A percentile compares a stretch with the other conserved stretches of the same genome.
These are phyloP conservation scores for Clavispora vitiphila DNA, from an alignment of 805 yeast species.

Conservation along the genomic window DNA sequence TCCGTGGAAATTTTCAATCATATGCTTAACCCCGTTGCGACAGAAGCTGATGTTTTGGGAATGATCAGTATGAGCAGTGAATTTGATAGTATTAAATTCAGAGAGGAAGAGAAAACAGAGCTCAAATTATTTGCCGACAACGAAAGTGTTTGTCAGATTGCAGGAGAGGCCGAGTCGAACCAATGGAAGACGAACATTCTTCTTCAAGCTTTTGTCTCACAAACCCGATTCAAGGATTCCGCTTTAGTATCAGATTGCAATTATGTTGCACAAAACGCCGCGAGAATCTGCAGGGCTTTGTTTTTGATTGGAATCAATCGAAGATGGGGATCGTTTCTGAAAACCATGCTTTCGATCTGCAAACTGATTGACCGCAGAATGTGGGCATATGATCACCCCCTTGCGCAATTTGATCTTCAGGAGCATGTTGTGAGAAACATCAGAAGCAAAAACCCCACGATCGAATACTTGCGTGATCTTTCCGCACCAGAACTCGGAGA, in stretches of 20 bases:
- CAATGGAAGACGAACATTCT: conserved; percentile 85
- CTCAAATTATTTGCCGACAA: conserved; percentile 55
- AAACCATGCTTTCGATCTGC: conserved; percentile 72
- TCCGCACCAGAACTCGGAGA: conserved; percentile 79
- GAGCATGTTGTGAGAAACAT: conserved; percentile 58
- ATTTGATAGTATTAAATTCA: conserved; percentile 80
- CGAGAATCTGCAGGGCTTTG: conserved; percentile 87
- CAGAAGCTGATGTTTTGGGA: conserved; percentile 87
- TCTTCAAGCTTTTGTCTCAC: conserved; percentile 83
- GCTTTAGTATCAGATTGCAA: conserved; percentile 82
- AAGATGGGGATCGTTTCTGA: conserved; percentile 83
- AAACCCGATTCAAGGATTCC: conserved; percentile 66
- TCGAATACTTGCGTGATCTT: conserved; percentile 72
- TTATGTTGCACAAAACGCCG: conserved; percentile 93
- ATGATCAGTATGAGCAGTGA: conserved; percentile 91
- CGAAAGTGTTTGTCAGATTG: conserved; percentile 75
- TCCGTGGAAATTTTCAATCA: conserved; percentile 87
- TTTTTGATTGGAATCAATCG: conserved; percentile 83
- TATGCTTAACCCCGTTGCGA: conserved; percentile 75
- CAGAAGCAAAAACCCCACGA: conserved; percentile 57
- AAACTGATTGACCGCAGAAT: conserved; percentile 77
- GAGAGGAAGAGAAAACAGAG: conserved; percentile 84
- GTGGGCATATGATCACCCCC: conserved; percentile 91
- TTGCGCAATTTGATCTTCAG: conserved; percentile 81
- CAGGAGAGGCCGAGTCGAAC: conserved; percentile 66